Conservation (phyloP, 1,284 basidiomycete genomes). For the Trichosporon coremiiforme region DNA sequence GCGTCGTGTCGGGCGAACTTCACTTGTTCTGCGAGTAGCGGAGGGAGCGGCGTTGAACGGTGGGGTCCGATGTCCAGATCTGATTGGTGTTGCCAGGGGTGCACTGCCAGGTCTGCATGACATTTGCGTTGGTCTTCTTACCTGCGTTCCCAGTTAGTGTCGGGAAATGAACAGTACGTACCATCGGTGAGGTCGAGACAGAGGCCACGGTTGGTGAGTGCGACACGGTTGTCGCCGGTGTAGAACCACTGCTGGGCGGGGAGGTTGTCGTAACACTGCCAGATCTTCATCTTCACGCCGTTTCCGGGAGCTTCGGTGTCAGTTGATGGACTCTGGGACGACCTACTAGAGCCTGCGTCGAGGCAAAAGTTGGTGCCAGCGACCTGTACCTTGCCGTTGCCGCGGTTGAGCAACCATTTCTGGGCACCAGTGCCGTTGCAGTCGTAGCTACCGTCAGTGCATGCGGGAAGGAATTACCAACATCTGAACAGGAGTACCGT, state of each 20-base stretch:
- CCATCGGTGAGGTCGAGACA: conserved; percentile 22
- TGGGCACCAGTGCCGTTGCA: conserved; percentile 45
- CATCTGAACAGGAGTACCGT: conserved; percentile 35
- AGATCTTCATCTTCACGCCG: conserved; percentile 31
- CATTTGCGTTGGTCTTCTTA: conserved; percentile 31
- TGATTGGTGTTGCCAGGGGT: conserved; percentile 33
- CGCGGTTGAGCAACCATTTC: conserved; percentile 35
- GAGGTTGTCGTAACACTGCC: conserved; percentile 28
- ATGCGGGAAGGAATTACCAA: background rate
- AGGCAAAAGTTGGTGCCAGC: conserved; percentile 44
- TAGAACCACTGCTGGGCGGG: conserved; percentile 29
- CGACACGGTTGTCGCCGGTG: conserved; percentile 28
- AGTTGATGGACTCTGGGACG: no score
- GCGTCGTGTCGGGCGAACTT: background rate
- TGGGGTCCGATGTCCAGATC: conserved; percentile 24
- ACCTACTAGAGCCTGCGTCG: conserved; percentile 36
- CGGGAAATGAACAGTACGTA: background rate
- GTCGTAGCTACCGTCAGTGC: conserved; percentile 28
- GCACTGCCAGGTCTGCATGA: conserved; percentile 40
- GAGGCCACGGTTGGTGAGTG: conserved; percentile 22
- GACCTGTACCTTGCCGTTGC: conserved; percentile 35
- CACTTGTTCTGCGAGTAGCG: conserved; percentile 11
- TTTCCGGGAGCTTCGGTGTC: conserved; percentile 21
- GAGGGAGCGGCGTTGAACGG: background rate
- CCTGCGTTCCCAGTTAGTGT: background rate